A percentile compares a stretch with the other conserved stretches of the same genome.
These are phyloP conservation scores for Torrubiella hemipterigena DNA, from an alignment of 2,329 filamentous ascomycete species.

Conservation along the genomic window DNA sequence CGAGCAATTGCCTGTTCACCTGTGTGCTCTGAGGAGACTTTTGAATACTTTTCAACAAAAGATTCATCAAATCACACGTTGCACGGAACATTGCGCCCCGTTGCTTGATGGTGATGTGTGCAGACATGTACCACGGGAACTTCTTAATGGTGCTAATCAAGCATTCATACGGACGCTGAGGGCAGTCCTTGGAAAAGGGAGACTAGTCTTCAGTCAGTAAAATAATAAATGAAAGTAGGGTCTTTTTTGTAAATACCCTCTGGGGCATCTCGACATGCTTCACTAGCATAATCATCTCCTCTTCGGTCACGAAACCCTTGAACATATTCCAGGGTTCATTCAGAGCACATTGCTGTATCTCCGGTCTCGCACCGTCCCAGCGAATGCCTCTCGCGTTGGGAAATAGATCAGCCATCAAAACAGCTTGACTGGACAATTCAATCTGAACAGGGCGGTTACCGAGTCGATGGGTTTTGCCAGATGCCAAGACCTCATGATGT, in stretches of 20 bases:
- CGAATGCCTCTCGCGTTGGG: conserved; percentile 42
- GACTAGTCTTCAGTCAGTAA: conserved; percentile 27
- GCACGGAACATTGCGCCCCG: conserved; percentile 40
- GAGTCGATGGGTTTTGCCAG: conserved; percentile 34
- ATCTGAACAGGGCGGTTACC: conserved; percentile 46
- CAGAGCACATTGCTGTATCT: conserved; percentile 19
- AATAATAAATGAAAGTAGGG: background rate
- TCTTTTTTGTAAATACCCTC: conserved; percentile 34
- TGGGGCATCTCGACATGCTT: conserved; percentile 51
- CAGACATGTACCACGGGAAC: conserved; percentile 49
- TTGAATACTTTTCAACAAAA: conserved; percentile 30
- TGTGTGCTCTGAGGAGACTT: conserved; percentile 26
- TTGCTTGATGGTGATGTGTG: conserved; percentile 45
- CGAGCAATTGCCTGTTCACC: conserved; percentile 39
- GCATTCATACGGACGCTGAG: conserved; percentile 53
- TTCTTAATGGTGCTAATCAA: conserved; percentile 52
- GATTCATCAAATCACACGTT: conserved; percentile 33
- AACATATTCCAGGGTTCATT: conserved; percentile 39
- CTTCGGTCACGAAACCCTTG: conserved; percentile 46
- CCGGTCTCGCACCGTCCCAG: conserved; percentile 39
- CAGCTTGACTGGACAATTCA: conserved; percentile 41
- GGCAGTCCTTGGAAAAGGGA: conserved; percentile 46
- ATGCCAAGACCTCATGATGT: conserved; percentile 24
- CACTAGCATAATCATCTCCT: conserved; percentile 51
- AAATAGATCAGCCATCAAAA: conserved; percentile 51